A percentile compares a stretch with the other conserved stretches of the same genome.
phyloP scores from a whole-genome alignment of 768 basidiomycete genomes.

The Suillus lakei region DNA sequence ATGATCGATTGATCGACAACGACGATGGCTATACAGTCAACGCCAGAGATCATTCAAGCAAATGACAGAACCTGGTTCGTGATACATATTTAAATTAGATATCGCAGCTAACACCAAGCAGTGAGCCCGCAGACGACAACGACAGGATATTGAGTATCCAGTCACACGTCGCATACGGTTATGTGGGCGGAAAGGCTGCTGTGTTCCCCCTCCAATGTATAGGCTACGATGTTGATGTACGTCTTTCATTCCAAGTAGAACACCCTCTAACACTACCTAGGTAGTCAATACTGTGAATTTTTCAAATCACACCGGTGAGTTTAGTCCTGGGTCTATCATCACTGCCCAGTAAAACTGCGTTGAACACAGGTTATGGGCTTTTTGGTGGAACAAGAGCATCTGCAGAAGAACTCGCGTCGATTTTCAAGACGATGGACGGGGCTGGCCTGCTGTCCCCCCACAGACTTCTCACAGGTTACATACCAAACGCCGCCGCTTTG shows the following conservation, averaged over 20 bases:
- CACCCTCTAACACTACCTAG: slow-evolving; percentile 39
- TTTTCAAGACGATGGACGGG: slow-evolving; percentile 74
- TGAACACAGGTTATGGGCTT: slow-evolving; percentile 73
- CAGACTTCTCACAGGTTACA: slow-evolving; percentile 88
- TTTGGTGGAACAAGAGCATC: slow-evolving; percentile 81
- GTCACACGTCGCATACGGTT: slow-evolving; percentile 92
- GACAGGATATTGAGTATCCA: slow-evolving; percentile 87
- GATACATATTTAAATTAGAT: not conserved
- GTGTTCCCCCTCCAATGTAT: slow-evolving; percentile 82
- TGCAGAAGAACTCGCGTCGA: slow-evolving; percentile 72
- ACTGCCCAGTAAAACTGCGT: not conserved
- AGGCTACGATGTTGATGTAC: slow-evolving; percentile 94
- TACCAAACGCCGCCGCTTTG: slow-evolving; percentile 83
- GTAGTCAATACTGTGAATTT: slow-evolving; percentile 93
- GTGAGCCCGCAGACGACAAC: slow-evolving; percentile 6
- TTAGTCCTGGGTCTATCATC: not conserved
- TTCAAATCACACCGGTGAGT: slow-evolving; percentile 88
- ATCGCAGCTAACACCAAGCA: not conserved
- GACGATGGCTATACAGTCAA: not conserved
- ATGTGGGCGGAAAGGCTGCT: slow-evolving; percentile 87
- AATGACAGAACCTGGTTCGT: not conserved
- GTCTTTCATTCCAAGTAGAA: slow-evolving; percentile 24
- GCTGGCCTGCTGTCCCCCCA: slow-evolving; percentile 77
- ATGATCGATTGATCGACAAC: too few species aligned
- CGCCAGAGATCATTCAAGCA: not conserved